phyloP scores from a whole-genome alignment of 306 rosid species.

The Gastrolobium villosum region DNA sequence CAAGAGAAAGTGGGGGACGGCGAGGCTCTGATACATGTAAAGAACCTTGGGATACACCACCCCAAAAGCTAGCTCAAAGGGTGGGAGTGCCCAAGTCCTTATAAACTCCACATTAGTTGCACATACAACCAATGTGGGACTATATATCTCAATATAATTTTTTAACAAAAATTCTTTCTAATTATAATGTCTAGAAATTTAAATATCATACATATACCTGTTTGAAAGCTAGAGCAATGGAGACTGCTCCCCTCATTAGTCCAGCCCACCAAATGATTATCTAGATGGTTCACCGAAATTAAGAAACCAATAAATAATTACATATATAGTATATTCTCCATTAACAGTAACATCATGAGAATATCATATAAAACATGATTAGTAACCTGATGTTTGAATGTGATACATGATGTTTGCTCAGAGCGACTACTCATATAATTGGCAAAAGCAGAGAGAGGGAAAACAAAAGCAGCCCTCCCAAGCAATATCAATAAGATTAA shows the following conservation, averaged over 20 bases:
- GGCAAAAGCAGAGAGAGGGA: conserved; percentile 79
- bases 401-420: conserved; percentile 56
- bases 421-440: conserved; percentile 66
- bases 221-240: conserved; percentile 94
- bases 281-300: conserved; percentile 52
- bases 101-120: too few relatives aligned
- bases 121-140: too few relatives aligned
- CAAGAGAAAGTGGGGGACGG: too few relatives aligned
- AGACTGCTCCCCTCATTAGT: conserved; percentile 93
- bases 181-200: conserved; percentile 3
- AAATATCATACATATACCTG: conserved; percentile 59
- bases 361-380: conserved; percentile 26
- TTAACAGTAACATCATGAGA: background rate
- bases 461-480: conserved; percentile 89
- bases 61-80: too few relatives aligned
- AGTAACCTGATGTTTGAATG: conserved; percentile 76
- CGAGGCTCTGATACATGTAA: too few relatives aligned
- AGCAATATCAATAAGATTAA: conserved; percentile 71
- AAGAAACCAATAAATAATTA: background rate
- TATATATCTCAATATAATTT: too few relatives aligned
- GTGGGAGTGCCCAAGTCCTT: too few relatives aligned
- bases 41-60: too few relatives aligned
- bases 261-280: conserved; percentile 96
- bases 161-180: background rate
- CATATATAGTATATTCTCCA: background rate